Evolutionary conservation across 768 basidiomycete genomes (phyloP).

Genomic region (Calocybe indica): DNA sequence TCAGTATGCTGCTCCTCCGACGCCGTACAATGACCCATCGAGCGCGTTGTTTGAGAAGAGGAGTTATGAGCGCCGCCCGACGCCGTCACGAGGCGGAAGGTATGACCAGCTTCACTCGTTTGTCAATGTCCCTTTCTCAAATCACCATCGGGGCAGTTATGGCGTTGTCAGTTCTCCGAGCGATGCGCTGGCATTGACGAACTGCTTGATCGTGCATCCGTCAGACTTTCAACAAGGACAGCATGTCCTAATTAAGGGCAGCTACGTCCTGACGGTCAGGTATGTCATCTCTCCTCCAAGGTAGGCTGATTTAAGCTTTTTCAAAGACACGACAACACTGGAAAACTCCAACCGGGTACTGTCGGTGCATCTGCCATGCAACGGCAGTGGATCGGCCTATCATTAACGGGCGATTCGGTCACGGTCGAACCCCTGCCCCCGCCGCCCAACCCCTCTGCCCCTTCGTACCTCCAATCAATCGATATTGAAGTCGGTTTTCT

Average conservation of each 20-base stretch:
- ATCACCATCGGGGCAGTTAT: slow-evolving; percentile 29
- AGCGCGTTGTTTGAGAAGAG: slow-evolving; percentile 45
- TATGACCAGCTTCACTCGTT: slow-evolving; percentile 4
- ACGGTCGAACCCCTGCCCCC: slow-evolving; percentile 60
- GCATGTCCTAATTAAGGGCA: slow-evolving; percentile 72
- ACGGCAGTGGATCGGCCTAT: slow-evolving; percentile 87
- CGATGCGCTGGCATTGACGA: slow-evolving; percentile 67
- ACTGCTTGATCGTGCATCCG: slow-evolving; percentile 76
- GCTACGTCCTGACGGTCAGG: slow-evolving; percentile 71
- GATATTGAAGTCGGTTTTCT: slow-evolving; percentile 76
- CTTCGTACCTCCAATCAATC: slow-evolving; percentile 67
- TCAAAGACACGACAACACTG: slow-evolving; percentile 72
- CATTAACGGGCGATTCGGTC: slow-evolving; percentile 69
- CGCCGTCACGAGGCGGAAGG: slow-evolving; percentile 25
- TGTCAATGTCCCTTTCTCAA: neutral
- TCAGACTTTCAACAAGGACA: slow-evolving; percentile 67
- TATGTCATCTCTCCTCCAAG: slow-evolving; percentile 24
- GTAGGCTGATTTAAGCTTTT: neutral
- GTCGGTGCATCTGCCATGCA: slow-evolving; percentile 77
- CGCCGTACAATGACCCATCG: slow-evolving; percentile 49
- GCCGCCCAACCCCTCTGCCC: slow-evolving; percentile 41
- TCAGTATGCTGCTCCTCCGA: slow-evolving; percentile 32
- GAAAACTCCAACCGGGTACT: slow-evolving; percentile 56
- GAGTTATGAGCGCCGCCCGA: slow-evolving; percentile 22
- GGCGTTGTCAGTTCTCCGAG: slow-evolving; percentile 56